Base-by-base conservation (phyloP, 164 flowering plant genomes). In the Akebia trifoliata region DNA sequence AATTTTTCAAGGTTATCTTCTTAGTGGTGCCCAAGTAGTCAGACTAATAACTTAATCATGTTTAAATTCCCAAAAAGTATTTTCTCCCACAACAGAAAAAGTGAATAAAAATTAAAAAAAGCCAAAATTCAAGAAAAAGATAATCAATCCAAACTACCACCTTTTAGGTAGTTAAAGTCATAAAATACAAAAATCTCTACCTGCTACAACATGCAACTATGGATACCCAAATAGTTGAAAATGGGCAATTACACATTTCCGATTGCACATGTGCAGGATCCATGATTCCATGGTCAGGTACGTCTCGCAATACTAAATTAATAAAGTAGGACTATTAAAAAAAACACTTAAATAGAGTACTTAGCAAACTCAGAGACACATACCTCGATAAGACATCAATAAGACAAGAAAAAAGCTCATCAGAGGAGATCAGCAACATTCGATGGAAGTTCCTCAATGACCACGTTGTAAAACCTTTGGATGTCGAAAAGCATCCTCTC, bases 401-500 rank as follows among this genome's bases (percentile, higher is more conserved):
- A 37, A 10, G 20, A 22, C 57, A 37, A 42, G 54, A 37, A 18
- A 36, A 40, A 66, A 70, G 22, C 57, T 32, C 63, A 15, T 83
- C 67, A 87, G 20, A 87, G 82, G 57, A 87, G 86, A 70, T 87
- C 87, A 26, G 95, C 92, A 51, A 84, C 82, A 61, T 82, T 84
- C 2, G 76, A 66, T 22, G 90, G 90, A 66, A 86, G 82, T 76
- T 85, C 92, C 77, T 87, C 87, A 35, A 87, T 50, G 38, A 81
- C 77, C 44, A 83, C 91, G 54, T 81, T 85, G 44, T 85, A 87
- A 57, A 87, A 85, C 82, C 49, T 83, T 76, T 85, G 92, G 26
- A 85, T 85, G 57, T 87, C 95, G 37, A 49, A 69, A 37, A 83
- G 82, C 95, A 87, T 87, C 57, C 90, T 82, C 40, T 81, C 87